Base-by-base conservation (phyloP, 225 moss, liverwort and hornwort genomes). In the Takakia lepidozioides region DNA sequence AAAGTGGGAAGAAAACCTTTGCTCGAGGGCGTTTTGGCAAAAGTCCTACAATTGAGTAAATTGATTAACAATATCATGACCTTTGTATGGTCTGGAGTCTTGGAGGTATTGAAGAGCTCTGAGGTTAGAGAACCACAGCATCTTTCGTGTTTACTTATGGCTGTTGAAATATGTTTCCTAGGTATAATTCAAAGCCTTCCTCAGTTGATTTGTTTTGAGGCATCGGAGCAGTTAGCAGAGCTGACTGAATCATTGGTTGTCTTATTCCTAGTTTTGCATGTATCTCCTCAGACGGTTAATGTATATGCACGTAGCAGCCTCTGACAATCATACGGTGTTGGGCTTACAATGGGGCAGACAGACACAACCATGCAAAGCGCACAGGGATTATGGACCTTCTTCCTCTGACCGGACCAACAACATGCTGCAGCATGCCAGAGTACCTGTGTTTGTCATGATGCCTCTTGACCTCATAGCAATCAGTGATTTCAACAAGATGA, bases 361-460 rank as follows among this genome's bases (percentile, higher is more conserved):
- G 13, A 19, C 29, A 34, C 30, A 28, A 3, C 29, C 10, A 21
- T 51, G 51, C 27, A 51, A 32, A 51, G 51, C 51, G 16, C 29
- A 51, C n/a, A 51, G 34, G 25, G 24, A 49, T 49, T 27, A 11
- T 7, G 32, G 17, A 20, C 9, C 21, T 10, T 51, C 51, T 30
- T 51, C 51, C 19, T 30, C 29, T 32, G 29, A 36, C 29, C 34
- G 32, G 13, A 51, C 32, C 30, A 34, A 51, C 10, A 29, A 51
- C 30, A 18, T 20, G 8, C 29, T 51, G n/a, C 30, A 51, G 29
- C 9, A 16, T 18, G 15, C 29, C 23, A 26, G 58, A 11, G 58
- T 58, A 8, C 58, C 58, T 13, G 58, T 58, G 19, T 58, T 47
- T 58, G 47, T 58, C 3, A 58, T 58, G 58, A 30, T 58, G 29